Evolutionary conservation across 768 basidiomycete genomes (phyloP).

Genomic region (Tylopilus balloui): DNA sequence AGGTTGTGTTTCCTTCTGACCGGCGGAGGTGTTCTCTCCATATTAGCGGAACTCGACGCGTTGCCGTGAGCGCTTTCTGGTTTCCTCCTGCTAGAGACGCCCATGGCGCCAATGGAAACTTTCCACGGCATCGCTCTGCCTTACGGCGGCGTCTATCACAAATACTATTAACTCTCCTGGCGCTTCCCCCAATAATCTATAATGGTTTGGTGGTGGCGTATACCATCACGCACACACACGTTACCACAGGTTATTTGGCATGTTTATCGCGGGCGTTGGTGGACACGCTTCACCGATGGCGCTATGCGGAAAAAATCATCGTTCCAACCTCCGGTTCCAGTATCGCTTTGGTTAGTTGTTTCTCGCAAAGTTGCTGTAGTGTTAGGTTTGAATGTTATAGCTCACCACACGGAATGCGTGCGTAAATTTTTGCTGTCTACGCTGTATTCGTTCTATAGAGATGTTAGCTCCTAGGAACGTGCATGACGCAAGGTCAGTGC

Average conservation of each 20-base stretch:
- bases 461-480: background rate
- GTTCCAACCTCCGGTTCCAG: too few species aligned
- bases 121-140: too few species aligned
- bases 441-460: background rate
- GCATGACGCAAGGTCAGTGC: background rate
- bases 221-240: background rate
- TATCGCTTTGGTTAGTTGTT: background rate
- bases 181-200: background rate
- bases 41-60: background rate
- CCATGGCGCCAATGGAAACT: too few species aligned
- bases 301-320: too few species aligned
- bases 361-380: background rate
- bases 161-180: background rate
- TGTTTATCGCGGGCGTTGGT: background rate
- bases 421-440: too few species aligned
- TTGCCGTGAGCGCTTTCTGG: background rate
- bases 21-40: too few species aligned
- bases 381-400: too few species aligned
- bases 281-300: background rate
- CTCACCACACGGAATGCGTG: too few species aligned
- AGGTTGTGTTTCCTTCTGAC: constrained; percentile 5
- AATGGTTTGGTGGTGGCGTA: background rate
- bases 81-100: background rate
- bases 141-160: too few species aligned
- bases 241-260: background rate